A percentile compares a stretch with the other conserved stretches of the same genome.
Conservation (phyloP, 78 protist genomes). For the Paulinella micropora region DNA sequence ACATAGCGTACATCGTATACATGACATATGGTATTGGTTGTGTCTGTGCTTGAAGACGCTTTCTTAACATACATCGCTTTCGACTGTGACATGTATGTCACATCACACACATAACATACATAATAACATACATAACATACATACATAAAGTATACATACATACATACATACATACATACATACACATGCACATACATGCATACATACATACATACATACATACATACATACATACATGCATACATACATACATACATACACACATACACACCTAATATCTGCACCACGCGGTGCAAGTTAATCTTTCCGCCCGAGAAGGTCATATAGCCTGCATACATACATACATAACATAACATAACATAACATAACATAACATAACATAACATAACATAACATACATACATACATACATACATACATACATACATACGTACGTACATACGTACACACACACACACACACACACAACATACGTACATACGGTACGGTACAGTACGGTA, state of each 20-base stretch:
- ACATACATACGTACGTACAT: neutral
- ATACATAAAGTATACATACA: neutral
- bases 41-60: too few species aligned
- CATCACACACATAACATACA: neutral
- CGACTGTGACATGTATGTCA: neutral
- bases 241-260: neutral
- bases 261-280: neutral
- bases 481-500: too few species aligned
- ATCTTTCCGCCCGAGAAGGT: too few species aligned
- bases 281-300: neutral
- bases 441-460: neutral
- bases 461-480: too few species aligned
- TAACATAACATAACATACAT: too few species aligned
- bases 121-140: neutral
- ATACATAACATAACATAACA: too few species aligned
- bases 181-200: slow-evolving; percentile 1
- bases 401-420: too few species aligned
- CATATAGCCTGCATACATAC: too few species aligned
- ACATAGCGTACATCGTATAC: too few species aligned
- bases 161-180: neutral
- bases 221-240: neutral
- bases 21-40: too few species aligned
- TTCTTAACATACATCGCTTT: too few species aligned
- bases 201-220: neutral
- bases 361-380: too few species aligned